These are phyloP conservation scores for Monosporascus cannonballus DNA, from an alignment of 2,329 filamentous ascomycete species.

Conservation along the genomic window DNA sequence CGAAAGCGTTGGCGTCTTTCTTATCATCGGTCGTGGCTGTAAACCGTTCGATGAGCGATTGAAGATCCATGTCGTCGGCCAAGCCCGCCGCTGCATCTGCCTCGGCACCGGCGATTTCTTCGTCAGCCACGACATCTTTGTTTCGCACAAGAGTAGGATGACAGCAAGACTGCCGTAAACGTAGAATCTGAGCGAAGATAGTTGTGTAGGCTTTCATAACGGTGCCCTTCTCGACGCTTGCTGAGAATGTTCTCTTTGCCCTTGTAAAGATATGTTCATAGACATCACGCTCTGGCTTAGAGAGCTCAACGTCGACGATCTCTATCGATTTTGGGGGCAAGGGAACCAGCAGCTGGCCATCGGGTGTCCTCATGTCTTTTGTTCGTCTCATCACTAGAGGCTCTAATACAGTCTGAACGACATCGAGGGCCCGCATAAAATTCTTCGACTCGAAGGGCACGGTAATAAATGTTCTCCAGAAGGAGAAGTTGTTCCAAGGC, in stretches of 20 bases:
- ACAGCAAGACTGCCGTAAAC: conserved; percentile 88
- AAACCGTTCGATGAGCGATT: conserved; percentile 78
- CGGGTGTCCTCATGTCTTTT: conserved; percentile 96
- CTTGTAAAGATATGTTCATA: conserved; percentile 85
- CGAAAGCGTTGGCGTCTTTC: conserved; percentile 64
- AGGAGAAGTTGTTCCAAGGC: conserved; percentile 98
- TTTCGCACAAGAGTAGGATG: conserved; percentile 88
- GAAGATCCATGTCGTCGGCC: conserved; percentile 93
- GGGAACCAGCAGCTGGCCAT: conserved; percentile 68
- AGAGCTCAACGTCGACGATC: conserved; percentile 84
- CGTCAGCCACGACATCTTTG: conserved; percentile 76
- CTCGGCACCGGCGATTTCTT: conserved; percentile 72
- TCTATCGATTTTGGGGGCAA: conserved; percentile 75
- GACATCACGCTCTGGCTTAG: conserved; percentile 77
- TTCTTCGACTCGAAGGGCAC: conserved; percentile 95
- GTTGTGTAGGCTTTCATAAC: conserved; percentile 94
- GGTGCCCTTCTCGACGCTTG: conserved; percentile 85
- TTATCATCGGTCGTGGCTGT: conserved; percentile 60
- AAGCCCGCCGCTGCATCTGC: conserved; percentile 76
- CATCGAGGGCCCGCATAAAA: conserved; percentile 86
- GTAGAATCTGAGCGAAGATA: conserved; percentile 93
- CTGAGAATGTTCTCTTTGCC: conserved; percentile 77
- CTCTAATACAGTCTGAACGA: conserved; percentile 94
- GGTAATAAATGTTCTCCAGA: conserved; percentile 98
- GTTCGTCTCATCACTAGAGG: conserved; percentile 91